These are phyloP conservation scores for Metschnikowia lochheadii DNA, from an alignment of 805 yeast genomes.

Conservation along the genomic window DNA sequence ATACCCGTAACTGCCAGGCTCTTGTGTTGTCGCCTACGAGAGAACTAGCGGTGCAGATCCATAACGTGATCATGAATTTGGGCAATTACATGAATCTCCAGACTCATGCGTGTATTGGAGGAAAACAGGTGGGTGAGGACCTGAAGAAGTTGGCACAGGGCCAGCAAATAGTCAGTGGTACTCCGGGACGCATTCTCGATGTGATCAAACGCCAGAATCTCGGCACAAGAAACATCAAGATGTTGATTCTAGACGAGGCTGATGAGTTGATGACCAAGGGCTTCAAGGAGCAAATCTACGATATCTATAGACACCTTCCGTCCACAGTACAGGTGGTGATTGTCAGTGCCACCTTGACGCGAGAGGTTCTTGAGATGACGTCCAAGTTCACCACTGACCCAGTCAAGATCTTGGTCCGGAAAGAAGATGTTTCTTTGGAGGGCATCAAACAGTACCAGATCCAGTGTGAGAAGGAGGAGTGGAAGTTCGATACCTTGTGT, in stretches of 20 bases:
- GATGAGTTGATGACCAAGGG: constrained; percentile 93
- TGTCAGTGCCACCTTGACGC: constrained; percentile 91
- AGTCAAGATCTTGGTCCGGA: constrained; percentile 86
- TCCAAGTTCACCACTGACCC: constrained; percentile 91
- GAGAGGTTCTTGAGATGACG: constrained; percentile 88
- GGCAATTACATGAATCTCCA: constrained; percentile 86
- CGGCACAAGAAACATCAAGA: constrained; percentile 70
- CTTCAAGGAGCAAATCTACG: constrained; percentile 92
- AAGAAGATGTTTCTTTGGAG: constrained; percentile 89
- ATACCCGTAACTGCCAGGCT: constrained; percentile 76
- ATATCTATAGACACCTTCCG: constrained; percentile 82
- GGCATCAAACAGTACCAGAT: constrained; percentile 92
- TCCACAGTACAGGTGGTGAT: constrained; percentile 86
- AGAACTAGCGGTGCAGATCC: constrained; percentile 92
- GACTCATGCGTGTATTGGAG: constrained; percentile 93
- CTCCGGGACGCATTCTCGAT: constrained; percentile 94
- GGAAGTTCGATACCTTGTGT: constrained; percentile 91
- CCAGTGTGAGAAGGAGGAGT: constrained; percentile 86
- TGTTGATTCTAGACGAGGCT: constrained; percentile 93
- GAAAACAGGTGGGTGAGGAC: constrained; percentile 80
- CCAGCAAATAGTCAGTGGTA: constrained; percentile 90
- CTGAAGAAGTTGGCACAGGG: constrained; percentile 70
- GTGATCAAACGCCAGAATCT: constrained; percentile 82
- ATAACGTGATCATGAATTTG: constrained; percentile 77
- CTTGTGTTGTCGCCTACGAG: constrained; percentile 92